These are phyloP conservation scores for Helianthus tuberosus DNA, from an alignment of 129 eudicot genomes.

Conservation along the genomic window DNA sequence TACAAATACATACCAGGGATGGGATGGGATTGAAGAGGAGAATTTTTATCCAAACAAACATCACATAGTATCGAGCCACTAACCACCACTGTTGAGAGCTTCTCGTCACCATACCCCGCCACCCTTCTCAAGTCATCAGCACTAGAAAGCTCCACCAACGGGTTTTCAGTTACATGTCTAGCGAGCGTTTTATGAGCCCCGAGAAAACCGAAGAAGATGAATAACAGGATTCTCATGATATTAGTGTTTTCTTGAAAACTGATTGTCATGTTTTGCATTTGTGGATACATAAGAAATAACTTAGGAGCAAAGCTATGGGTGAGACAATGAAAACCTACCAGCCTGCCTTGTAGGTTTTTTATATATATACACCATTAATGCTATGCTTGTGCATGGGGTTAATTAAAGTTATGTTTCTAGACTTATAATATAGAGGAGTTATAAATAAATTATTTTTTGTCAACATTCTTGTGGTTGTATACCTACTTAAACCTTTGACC, in stretches of 20 bases:
- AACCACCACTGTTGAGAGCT: slow-evolving; percentile 74
- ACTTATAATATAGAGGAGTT: slow-evolving; percentile 7
- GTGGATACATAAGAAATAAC: slow-evolving; percentile 24
- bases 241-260: slow-evolving; percentile 25
- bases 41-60: slow-evolving; percentile 23
- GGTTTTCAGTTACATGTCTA: slow-evolving; percentile 13
- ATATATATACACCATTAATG: slow-evolving; percentile 18
- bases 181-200: slow-evolving; percentile 14
- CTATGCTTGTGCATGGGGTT: slow-evolving; percentile 44
- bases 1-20: slow-evolving; percentile 45
- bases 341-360: slow-evolving; percentile 34
- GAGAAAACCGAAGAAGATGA: slow-evolving; percentile 30
- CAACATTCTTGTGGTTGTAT: slow-evolving; percentile 36
- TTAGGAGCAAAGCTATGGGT: slow-evolving; percentile 49
- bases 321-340: slow-evolving; percentile 67
- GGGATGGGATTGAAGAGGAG: slow-evolving; percentile 42
- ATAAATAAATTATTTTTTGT: background rate
- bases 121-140: slow-evolving; percentile 44
- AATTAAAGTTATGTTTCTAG: slow-evolving; percentile 23
- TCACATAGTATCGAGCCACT: slow-evolving; percentile 57
- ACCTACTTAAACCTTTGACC: slow-evolving; percentile 44
- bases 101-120: slow-evolving; percentile 85
- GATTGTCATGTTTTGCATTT: slow-evolving; percentile 38
- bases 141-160: slow-evolving; percentile 39
- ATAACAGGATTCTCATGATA: slow-evolving; percentile 29